phyloP scores from a whole-genome alignment of 116 monocot genomes.

The Posidonia oceanica region DNA sequence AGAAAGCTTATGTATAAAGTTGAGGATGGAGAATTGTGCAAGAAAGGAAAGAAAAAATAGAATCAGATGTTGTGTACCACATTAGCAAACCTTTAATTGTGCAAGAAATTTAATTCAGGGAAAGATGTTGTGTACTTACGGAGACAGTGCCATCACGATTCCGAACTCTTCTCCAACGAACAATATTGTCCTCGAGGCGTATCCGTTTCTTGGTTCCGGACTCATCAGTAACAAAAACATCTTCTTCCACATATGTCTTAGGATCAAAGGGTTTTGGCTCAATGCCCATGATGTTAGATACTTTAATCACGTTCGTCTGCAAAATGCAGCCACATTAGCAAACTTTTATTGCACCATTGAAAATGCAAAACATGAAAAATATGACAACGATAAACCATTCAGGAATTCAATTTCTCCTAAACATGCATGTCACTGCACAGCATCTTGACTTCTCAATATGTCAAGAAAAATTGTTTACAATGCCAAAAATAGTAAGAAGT shows the following conservation, averaged over 20 bases:
- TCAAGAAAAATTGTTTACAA: too few relatives aligned
- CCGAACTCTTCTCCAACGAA: constrained; percentile 70
- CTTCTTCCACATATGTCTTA: constrained; percentile 85
- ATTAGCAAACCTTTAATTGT: too few relatives aligned
- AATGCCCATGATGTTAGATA: constrained; percentile 95
- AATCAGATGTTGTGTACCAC: not conserved
- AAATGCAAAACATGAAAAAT: not conserved
- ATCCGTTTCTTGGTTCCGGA: constrained; percentile 79
- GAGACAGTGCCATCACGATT: constrained; percentile 68
- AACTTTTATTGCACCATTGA: not conserved
- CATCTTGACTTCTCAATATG: too few relatives aligned
- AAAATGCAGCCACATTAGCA: constrained; percentile 5
- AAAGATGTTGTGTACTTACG: constrained; percentile 30
- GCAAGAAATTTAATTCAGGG: not conserved
- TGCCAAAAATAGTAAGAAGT: too few relatives aligned
- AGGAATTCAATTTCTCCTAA: too few relatives aligned
- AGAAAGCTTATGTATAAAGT: not conserved
- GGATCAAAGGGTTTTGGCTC: constrained; percentile 94
- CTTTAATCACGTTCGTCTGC: constrained; percentile 91
- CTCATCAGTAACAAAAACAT: constrained; percentile 90
- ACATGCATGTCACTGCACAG: too few relatives aligned
- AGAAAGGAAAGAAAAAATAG: not conserved
- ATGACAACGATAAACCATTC: not conserved
- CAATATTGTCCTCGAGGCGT: constrained; percentile 92
- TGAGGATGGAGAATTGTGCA: not conserved